Conservation (phyloP, 176 grass and related monocot species). For the Zea mays region DNA sequence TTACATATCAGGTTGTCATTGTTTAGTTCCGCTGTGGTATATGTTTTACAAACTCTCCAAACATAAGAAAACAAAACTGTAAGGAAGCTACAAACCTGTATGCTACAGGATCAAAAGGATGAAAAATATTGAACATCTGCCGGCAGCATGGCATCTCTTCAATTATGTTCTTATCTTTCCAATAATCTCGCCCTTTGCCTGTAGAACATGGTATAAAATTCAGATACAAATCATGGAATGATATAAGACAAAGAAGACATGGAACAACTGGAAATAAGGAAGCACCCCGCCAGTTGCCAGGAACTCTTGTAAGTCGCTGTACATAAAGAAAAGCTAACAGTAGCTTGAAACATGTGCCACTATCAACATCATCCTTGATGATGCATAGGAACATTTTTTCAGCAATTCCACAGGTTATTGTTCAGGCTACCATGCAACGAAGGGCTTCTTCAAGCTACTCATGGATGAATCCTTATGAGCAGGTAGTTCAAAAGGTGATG, state of each 20-base stretch:
- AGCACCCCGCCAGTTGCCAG: background rate
- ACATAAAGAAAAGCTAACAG: constrained; percentile 30
- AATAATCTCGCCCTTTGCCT: constrained; percentile 86
- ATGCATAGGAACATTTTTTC: constrained; percentile 7
- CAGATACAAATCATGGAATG: constrained; percentile 36
- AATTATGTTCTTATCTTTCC: constrained; percentile 79
- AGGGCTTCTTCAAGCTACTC: constrained; percentile 5
- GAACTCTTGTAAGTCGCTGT: background rate
- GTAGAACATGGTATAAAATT: constrained; percentile 45
- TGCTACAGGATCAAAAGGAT: constrained; percentile 98
- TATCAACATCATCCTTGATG: constrained; percentile 21
- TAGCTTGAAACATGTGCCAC: constrained; percentile 27
- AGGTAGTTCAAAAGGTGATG: constrained; percentile 16
- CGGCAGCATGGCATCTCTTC: constrained; percentile 93
- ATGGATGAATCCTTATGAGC: background rate
- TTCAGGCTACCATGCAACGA: constrained; percentile 15
- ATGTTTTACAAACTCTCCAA: constrained; percentile 24
- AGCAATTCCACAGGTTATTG: constrained; percentile 17
- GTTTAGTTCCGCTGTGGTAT: background rate
- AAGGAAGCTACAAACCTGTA: constrained; percentile 62
- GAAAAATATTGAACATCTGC: constrained; percentile 97
- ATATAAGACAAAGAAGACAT: constrained; percentile 6
- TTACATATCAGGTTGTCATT: constrained; percentile 22
- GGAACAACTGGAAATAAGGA: constrained; percentile 9
- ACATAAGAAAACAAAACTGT: constrained; percentile 16